Evolutionary conservation across 139 green algal species (phyloP).

Genomic region (Volvox reticuliferus): DNA sequence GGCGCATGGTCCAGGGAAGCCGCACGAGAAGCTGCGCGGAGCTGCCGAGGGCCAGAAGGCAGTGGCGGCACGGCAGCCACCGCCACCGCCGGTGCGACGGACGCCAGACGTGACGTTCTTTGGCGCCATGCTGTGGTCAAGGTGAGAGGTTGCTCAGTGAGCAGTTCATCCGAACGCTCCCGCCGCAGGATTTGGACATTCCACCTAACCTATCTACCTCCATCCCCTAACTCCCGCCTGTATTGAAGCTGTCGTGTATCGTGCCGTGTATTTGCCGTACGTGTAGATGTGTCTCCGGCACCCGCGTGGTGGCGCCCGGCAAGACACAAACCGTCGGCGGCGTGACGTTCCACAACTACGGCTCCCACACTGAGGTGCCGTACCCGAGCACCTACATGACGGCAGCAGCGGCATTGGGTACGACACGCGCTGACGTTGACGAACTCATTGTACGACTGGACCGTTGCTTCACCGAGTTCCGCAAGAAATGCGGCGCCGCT

Average conservation of each 20-base stretch:
- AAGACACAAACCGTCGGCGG: conserved; percentile 79
- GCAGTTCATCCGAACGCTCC: not conserved
- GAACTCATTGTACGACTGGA: conserved; percentile 74
- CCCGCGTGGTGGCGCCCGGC: conserved; percentile 78
- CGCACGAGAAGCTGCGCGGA: not conserved
- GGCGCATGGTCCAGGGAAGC: not conserved
- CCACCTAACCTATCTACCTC: not conserved
- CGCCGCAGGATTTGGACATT: too few relatives aligned
- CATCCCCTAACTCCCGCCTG: too few relatives aligned
- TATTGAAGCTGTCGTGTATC: too few relatives aligned
- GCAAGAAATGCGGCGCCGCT: conserved; percentile 27
- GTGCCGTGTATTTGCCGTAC: not conserved
- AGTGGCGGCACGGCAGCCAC: not conserved
- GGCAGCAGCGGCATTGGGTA: conserved; percentile 88
- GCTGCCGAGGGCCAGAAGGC: not conserved
- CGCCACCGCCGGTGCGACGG: not conserved
- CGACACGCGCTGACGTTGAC: conserved; percentile 75
- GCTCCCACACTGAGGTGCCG: conserved; percentile 68
- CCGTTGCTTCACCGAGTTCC: conserved; percentile 43
- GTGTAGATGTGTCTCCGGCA: conserved; percentile 84
- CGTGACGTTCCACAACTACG: conserved; percentile 83
- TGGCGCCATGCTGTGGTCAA: conserved; percentile 88
- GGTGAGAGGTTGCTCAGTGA: conserved; percentile 35
- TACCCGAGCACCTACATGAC: conserved; percentile 91
- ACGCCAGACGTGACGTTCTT: conserved; percentile 68